phyloP scores from a whole-genome alignment of 805 yeast genomes.

The Saturnispora mendoncae region DNA sequence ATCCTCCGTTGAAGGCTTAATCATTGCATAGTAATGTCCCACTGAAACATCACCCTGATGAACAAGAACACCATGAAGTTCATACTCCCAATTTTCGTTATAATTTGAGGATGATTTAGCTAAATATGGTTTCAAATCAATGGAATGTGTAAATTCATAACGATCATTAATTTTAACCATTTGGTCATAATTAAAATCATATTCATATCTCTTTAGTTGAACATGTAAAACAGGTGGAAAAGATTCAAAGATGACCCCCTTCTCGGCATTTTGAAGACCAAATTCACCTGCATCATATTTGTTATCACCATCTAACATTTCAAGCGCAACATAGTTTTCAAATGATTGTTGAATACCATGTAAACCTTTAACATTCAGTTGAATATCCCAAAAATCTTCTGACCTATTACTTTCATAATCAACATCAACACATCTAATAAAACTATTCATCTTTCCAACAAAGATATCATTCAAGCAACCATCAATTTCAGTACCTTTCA shows the following conservation, averaged over 20 bases:
- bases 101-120: slow-evolving; percentile 44
- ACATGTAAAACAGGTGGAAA: slow-evolving; percentile 91
- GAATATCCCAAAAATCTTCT: slow-evolving; percentile 98
- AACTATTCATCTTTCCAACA: slow-evolving; percentile 96
- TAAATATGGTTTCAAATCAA: slow-evolving; percentile 72
- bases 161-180: slow-evolving; percentile 88
- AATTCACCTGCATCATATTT: slow-evolving; percentile 85
- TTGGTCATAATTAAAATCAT: slow-evolving; percentile 81
- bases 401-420: slow-evolving; percentile 85
- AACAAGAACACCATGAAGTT: slow-evolving; percentile 86
- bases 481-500: slow-evolving; percentile 82
- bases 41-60: slow-evolving; percentile 94
- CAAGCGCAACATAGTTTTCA: slow-evolving; percentile 79
- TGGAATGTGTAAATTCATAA: slow-evolving; percentile 76
- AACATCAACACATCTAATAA: slow-evolving; percentile 84
- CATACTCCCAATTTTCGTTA: slow-evolving; percentile 64
- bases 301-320: slow-evolving; percentile 87
- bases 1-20: slow-evolving; percentile 63
- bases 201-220: slow-evolving; percentile 90
- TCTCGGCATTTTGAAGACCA: slow-evolving; percentile 92
- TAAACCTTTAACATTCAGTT: slow-evolving; percentile 83
- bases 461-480: slow-evolving; percentile 70
- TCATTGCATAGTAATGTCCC: slow-evolving; percentile 94
- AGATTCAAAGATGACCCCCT: slow-evolving; percentile 85
- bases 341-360: slow-evolving; percentile 66